These are phyloP conservation scores for Asterella californica DNA, from an alignment of 225 moss, liverwort and hornwort genomes.

Conservation along the genomic window DNA sequence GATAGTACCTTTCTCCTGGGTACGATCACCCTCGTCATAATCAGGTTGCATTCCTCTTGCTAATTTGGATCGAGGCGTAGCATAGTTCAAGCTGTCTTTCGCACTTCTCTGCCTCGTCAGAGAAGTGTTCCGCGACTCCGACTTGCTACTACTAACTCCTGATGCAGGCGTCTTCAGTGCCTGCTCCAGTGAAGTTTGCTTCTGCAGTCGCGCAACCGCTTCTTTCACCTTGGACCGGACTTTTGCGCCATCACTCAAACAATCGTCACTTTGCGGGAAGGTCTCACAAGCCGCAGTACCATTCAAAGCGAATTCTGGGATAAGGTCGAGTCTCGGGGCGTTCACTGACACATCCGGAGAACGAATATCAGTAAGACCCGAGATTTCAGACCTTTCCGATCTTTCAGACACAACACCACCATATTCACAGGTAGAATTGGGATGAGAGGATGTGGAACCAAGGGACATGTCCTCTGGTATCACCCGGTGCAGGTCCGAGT, in stretches of 20 bases:
- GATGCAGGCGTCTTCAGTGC: slow-evolving; percentile 17
- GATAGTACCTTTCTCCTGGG: slow-evolving; percentile 55
- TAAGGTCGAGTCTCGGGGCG: slow-evolving; percentile 86
- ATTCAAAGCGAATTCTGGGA: slow-evolving; percentile 86
- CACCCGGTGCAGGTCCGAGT: slow-evolving; percentile 37
- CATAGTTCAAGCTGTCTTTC: slow-evolving; percentile 39
- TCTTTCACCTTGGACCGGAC: slow-evolving; percentile 49
- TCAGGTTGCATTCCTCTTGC: slow-evolving; percentile 42
- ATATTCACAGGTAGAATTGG: slow-evolving; percentile 54
- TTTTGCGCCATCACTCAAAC: slow-evolving; percentile 18
- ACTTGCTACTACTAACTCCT: slow-evolving; percentile 16
- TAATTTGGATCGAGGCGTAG: slow-evolving; percentile 36
- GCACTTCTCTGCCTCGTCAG: slow-evolving; percentile 45
- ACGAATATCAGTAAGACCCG: slow-evolving; percentile 62
- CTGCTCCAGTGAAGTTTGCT: slow-evolving; percentile 26
- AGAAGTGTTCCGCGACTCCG: slow-evolving; percentile 21
- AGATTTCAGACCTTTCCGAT: slow-evolving; percentile 45
- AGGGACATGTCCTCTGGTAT: slow-evolving; percentile 84
- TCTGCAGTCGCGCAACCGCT: slow-evolving; percentile 44
- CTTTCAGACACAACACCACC: slow-evolving; percentile 39
- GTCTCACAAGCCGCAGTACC: slow-evolving; percentile 38
- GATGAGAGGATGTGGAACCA: slow-evolving; percentile 67
- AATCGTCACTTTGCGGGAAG: slow-evolving; percentile 32
- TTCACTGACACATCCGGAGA: slow-evolving; percentile 96
- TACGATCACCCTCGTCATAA: slow-evolving; percentile 40